These are phyloP conservation scores for Vigna hirtella DNA, from an alignment of 306 rosid genomes.

Conservation along the genomic window DNA sequence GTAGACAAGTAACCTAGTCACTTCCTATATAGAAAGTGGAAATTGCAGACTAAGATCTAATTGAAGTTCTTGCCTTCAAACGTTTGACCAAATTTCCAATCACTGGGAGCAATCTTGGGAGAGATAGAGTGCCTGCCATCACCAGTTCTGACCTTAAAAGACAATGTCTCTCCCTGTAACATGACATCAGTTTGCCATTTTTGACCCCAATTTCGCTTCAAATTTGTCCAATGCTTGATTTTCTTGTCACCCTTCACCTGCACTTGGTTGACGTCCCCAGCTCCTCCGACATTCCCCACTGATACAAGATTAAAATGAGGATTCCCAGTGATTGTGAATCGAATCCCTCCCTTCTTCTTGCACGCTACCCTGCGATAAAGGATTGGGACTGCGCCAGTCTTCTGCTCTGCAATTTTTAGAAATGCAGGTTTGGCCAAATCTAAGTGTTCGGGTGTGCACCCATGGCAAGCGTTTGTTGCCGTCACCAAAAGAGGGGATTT, in stretches of 20 bases:
- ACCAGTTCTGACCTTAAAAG: constrained; percentile 65
- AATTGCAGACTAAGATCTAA: not conserved
- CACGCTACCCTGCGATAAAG: constrained; percentile 78
- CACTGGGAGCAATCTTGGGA: constrained; percentile 52
- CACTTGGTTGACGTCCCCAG: constrained; percentile 63
- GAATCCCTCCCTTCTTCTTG: constrained; percentile 68
- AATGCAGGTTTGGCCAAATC: constrained; percentile 74
- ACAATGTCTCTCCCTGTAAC: constrained; percentile 69
- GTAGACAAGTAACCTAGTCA: not conserved
- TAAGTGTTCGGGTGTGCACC: constrained; percentile 93
- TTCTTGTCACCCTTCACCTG: constrained; percentile 70
- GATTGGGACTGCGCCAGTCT: constrained; percentile 69
- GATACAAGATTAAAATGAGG: constrained; percentile 64
- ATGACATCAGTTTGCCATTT: constrained; percentile 68
- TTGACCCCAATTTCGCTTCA: constrained; percentile 80
- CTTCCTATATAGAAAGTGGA: not conserved
- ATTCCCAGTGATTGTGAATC: constrained; percentile 76
- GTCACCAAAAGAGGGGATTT: constrained; percentile 60
- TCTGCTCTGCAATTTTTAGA: constrained; percentile 57
- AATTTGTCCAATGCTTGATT: constrained; percentile 52
- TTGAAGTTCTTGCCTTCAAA: constrained; percentile 69
- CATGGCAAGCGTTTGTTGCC: constrained; percentile 72
- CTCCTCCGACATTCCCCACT: constrained; percentile 83
- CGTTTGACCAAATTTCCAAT: constrained; percentile 84
- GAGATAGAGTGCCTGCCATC: constrained; percentile 63